Conservation (phyloP, 2,329 filamentous ascomycete genomes). For the Colletotrichum sp. region DNA sequence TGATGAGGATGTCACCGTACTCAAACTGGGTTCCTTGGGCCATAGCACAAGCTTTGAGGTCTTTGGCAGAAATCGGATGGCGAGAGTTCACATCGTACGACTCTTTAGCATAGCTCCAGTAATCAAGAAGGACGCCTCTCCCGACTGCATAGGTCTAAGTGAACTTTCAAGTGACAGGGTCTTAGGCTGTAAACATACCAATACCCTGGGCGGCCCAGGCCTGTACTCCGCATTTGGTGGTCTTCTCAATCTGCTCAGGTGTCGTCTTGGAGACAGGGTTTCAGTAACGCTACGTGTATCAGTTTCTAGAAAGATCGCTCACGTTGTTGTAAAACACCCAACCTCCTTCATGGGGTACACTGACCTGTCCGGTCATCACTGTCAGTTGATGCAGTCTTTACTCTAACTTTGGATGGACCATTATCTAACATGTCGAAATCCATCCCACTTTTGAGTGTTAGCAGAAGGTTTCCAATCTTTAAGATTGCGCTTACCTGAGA, state of each 20-base stretch:
- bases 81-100: not conserved
- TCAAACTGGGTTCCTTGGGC: not conserved
- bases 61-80: not conserved
- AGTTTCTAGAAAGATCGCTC: not conserved
- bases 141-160: not conserved
- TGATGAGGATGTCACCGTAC: not conserved
- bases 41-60: not conserved
- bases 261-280: not conserved
- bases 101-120: not conserved
- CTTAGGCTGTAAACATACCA: not conserved
- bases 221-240: not conserved
- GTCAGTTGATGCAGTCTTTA: not conserved
- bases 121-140: not conserved
- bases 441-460: not conserved
- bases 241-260: not conserved
- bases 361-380: not conserved
- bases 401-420: not conserved
- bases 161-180: not conserved
- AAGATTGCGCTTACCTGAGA: not conserved
- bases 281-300: not conserved
- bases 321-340: not conserved
- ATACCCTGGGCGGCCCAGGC: not conserved
- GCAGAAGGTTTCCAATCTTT: not conserved
- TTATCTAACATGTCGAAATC: not conserved
- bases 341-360: not conserved